These are phyloP conservation scores for Noccaea caerulescens DNA, from an alignment of 345 rosid genomes.

Conservation along the genomic window DNA sequence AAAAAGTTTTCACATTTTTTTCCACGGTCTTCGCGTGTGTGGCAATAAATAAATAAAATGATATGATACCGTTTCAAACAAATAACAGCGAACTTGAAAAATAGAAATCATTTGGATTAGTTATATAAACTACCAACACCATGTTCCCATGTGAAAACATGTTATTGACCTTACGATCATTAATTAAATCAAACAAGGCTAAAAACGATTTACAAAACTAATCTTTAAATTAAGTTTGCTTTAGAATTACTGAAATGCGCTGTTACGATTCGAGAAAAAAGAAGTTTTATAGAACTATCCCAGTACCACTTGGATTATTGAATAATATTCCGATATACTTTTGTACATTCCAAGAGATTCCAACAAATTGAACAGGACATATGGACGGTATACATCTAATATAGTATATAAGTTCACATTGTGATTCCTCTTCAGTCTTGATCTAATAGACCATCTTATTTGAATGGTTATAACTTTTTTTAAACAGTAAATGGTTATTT, in stretches of 20 bases:
- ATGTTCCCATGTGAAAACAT: slow-evolving; percentile 41
- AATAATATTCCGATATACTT: background rate
- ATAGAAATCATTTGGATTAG: slow-evolving; percentile 22
- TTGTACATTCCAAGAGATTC: slow-evolving; percentile 13
- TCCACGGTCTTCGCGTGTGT: slow-evolving; percentile 15
- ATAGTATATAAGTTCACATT: background rate
- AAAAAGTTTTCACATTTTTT: background rate
- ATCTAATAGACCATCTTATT: too few species aligned
- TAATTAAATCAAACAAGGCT: background rate
- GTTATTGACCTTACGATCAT: slow-evolving; percentile 23
- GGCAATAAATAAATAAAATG: background rate
- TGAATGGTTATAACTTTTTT: too few species aligned
- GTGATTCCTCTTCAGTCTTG: background rate
- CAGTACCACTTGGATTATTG: slow-evolving; percentile 8
- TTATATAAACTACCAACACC: slow-evolving; percentile 12
- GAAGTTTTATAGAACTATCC: background rate
- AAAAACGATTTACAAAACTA: background rate
- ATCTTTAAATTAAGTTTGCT: background rate
- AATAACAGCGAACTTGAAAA: background rate
- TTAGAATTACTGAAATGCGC: slow-evolving; percentile 12
- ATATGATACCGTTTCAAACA: background rate
- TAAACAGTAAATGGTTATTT: too few species aligned
- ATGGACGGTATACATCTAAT: background rate
- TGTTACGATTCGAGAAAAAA: background rate
- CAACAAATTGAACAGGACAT: slow-evolving; percentile 13